phyloP scores from a whole-genome alignment of 202 grass and related monocot genomes.

The Digitaria exilis region DNA sequence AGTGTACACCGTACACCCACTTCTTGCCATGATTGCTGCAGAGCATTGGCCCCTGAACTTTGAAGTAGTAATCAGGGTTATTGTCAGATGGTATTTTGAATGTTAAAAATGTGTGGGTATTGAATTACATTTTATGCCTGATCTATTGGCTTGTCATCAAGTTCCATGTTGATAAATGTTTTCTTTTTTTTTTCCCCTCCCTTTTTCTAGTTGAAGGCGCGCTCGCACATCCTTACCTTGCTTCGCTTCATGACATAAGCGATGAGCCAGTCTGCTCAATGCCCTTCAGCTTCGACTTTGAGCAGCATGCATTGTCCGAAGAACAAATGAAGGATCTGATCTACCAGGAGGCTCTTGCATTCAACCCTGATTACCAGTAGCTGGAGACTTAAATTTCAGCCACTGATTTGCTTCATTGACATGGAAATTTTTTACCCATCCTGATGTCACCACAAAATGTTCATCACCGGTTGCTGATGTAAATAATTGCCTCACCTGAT shows the following conservation, averaged over 20 bases:
- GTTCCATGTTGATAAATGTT: slow-evolving; percentile 30
- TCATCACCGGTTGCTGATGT: slow-evolving; percentile 38
- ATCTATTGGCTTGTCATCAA: not conserved
- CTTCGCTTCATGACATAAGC: slow-evolving; percentile 90
- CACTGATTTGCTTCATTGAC: slow-evolving; percentile 31
- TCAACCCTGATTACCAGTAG: slow-evolving; percentile 83
- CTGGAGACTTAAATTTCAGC: slow-evolving; percentile 19
- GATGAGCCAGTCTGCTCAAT: slow-evolving; percentile 77
- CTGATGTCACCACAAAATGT: slow-evolving; percentile 27
- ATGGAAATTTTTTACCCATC: slow-evolving; percentile 27
- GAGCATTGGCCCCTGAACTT: not conserved
- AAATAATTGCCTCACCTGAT: slow-evolving; percentile 61
- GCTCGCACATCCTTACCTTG: slow-evolving; percentile 92
- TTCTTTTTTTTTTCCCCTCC: slow-evolving; percentile 9
- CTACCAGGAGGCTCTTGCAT: slow-evolving; percentile 76
- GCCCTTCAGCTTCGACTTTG: slow-evolving; percentile 95
- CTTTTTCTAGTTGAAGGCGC: slow-evolving; percentile 83
- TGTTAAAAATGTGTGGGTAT: slow-evolving; percentile 11
- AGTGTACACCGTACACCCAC: not conserved
- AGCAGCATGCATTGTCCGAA: slow-evolving; percentile 93
- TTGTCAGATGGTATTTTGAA: slow-evolving; percentile 7
- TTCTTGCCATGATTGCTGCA: not conserved
- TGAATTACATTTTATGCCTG: not conserved
- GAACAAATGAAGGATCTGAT: slow-evolving; percentile 99
- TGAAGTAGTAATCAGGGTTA: slow-evolving; percentile 15